Conservation (phyloP, 495 filamentous ascomycete genomes). For the Penicillium crystallinum region DNA sequence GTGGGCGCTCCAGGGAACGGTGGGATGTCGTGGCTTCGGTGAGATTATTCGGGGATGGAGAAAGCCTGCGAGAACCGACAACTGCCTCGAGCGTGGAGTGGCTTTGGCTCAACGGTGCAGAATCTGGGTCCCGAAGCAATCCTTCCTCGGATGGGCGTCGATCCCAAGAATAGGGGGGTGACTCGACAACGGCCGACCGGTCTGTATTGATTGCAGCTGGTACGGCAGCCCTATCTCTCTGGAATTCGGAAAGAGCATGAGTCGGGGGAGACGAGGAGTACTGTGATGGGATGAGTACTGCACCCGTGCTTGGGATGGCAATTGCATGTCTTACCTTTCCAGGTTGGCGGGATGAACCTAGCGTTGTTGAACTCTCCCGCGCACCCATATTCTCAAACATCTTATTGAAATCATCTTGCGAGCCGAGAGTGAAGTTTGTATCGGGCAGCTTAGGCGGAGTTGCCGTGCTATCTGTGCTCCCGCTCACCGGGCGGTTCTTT, state of each 20-base stretch:
- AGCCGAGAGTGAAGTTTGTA: slow-evolving; percentile 46
- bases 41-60: slow-evolving; percentile 21
- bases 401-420: slow-evolving; percentile 59
- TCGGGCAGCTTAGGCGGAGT: slow-evolving; percentile 66
- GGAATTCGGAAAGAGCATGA: slow-evolving; percentile 13
- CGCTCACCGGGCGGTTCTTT: slow-evolving; percentile 46
- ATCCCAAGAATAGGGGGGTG: slow-evolving; percentile 63
- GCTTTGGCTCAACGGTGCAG: not conserved
- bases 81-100: slow-evolving; percentile 8
- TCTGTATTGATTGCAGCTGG: slow-evolving; percentile 58
- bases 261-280: slow-evolving; percentile 20
- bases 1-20: slow-evolving; percentile 32
- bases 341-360: slow-evolving; percentile 21
- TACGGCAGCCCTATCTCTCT: slow-evolving; percentile 18
- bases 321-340: slow-evolving; percentile 16
- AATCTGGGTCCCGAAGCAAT: slow-evolving; percentile 40
- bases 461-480: slow-evolving; percentile 58
- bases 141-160: slow-evolving; percentile 63
- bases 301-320: not conserved
- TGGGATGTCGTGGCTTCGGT: slow-evolving; percentile 32
- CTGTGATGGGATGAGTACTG: slow-evolving; percentile 18
- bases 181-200: slow-evolving; percentile 47
- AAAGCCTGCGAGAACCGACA: slow-evolving; percentile 12
- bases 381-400: slow-evolving; percentile 63
- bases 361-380: slow-evolving; percentile 37